Conservation (phyloP, 2,329 filamentous ascomycete genomes). For the Venturia oleaginea region DNA sequence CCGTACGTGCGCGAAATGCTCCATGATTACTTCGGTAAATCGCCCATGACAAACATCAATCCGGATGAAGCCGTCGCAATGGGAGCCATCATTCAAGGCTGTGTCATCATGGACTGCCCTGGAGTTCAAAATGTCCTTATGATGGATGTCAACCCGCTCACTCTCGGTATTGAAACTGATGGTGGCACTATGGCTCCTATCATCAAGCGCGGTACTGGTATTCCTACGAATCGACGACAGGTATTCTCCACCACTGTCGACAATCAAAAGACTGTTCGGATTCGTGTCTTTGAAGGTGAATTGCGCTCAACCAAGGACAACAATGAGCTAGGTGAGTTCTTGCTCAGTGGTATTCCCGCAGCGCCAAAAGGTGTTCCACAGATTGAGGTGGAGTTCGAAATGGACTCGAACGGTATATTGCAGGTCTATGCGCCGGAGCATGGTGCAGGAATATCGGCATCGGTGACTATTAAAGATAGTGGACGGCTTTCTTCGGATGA, state of each 20-base stretch:
- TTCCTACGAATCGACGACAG: slow-evolving; percentile 5
- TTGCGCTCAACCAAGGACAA: background rate
- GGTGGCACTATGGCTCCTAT: slow-evolving; percentile 10
- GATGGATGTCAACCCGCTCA: slow-evolving; percentile 12
- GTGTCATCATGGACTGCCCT: slow-evolving; percentile 4
- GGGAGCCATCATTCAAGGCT: slow-evolving; percentile 10
- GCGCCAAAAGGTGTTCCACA: slow-evolving; percentile 15
- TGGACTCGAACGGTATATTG: slow-evolving; percentile 3
- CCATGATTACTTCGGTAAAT: slow-evolving; percentile 8
- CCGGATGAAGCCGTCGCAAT: slow-evolving; percentile 8
- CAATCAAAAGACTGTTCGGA: slow-evolving; percentile 7
- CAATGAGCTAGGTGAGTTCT: slow-evolving; percentile 6
- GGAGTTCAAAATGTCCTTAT: slow-evolving; percentile 6
- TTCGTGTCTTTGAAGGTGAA: slow-evolving; percentile 11
- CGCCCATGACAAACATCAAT: slow-evolving; percentile 7
- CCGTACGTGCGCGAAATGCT: slow-evolving; percentile 4
- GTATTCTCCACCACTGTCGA: slow-evolving; percentile 7
- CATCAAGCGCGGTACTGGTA: slow-evolving; percentile 10
- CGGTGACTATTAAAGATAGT: background rate
- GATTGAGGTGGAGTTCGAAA: slow-evolving; percentile 12
- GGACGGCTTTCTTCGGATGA: background rate
- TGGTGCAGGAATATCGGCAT: background rate
- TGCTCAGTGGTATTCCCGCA: slow-evolving; percentile 6
- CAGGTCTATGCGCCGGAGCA: background rate
- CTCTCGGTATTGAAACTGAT: slow-evolving; percentile 9